Evolutionary conservation across 805 yeast species (phyloP), one percentile per base, ranked within the genome.

Genomic region (Metschnikowia similis): DNA sequence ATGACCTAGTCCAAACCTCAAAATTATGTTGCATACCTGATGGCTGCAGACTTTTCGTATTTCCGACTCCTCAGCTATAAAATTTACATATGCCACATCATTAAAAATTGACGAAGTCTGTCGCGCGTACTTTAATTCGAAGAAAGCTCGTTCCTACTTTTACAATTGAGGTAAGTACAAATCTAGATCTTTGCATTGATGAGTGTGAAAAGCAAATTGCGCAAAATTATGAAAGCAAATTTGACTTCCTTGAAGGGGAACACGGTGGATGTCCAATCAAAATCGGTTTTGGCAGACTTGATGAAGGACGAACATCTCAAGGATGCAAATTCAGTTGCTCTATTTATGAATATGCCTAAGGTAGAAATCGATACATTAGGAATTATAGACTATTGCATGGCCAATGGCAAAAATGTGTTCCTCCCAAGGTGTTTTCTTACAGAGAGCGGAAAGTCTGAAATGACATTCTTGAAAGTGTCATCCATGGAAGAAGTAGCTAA

Each of bases 341-440:
- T 89, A 30, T 91, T 81, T 60, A 80, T 90, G 87, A 82, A 79
- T 63, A 85, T 91, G 90, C 89, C 85, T 1, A 56, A 66, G 17
- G 75, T 82, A 45, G 97, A 91, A 65, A 71, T 87, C 1, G 78
- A 79, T 49, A 90, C 97, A 0, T 58, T 64, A 8, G 63, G 62
- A 0, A 65, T 90, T 9, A 78, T 91, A 2, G 56, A 70, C 40
- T 52, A 70, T 14, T 79, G 87, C 8, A 82, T 86, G 48, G 60
- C 60, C 0, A 65, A 70, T 45, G 69, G 74, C 2, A 85, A 84
- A 53, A 46, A 53, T 2, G 83, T 86, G 0, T 87, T 72, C 56
- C 64, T 85, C 8, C 91, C 94, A 0, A 70, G 79, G 36, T 80
- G 84, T 50, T 62, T 68, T 3, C 54, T 65, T 43, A 65, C 51